phyloP scores from a whole-genome alignment of 1,284 basidiomycete genomes.

The Omphalotus olearius region DNA sequence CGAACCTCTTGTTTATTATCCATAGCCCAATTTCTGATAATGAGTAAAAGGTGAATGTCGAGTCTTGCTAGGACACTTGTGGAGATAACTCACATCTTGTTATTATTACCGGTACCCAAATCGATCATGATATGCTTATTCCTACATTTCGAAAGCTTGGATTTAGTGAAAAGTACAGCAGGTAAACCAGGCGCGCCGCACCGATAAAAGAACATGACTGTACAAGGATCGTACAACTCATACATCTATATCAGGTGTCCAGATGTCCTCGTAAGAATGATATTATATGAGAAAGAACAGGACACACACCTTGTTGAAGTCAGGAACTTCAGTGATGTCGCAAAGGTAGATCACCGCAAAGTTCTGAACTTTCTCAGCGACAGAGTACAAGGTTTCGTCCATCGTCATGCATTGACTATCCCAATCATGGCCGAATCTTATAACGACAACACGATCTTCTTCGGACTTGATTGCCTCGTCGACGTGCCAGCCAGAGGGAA shows the following conservation, averaged over 20 bases:
- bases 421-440: constrained; percentile 96
- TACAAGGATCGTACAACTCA: constrained; percentile 92
- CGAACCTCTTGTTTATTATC: constrained; percentile 93
- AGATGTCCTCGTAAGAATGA: no score
- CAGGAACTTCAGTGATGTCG: constrained; percentile 96
- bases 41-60: background rate
- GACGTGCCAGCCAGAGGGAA: constrained; percentile 96
- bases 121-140: constrained; percentile 99
- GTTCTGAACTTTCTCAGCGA: constrained; percentile 96
- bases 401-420: constrained; percentile 97
- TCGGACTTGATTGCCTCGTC: constrained; percentile 98
- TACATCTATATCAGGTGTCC: constrained; percentile 64
- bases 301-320: constrained; percentile 90
- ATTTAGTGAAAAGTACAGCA: background rate
- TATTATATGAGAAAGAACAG: no score
- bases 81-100: constrained; percentile 82
- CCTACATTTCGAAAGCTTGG: constrained; percentile 34
- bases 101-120: constrained; percentile 98
- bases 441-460: constrained; percentile 92
- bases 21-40: constrained; percentile 89
- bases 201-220: constrained; percentile 98
- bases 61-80: background rate
- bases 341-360: constrained; percentile 96
- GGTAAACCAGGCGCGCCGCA: constrained; percentile 30
- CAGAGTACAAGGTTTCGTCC: constrained; percentile 94